Base-by-base conservation (phyloP, 306 rosid genomes). In the Cucurbita moschata region DNA sequence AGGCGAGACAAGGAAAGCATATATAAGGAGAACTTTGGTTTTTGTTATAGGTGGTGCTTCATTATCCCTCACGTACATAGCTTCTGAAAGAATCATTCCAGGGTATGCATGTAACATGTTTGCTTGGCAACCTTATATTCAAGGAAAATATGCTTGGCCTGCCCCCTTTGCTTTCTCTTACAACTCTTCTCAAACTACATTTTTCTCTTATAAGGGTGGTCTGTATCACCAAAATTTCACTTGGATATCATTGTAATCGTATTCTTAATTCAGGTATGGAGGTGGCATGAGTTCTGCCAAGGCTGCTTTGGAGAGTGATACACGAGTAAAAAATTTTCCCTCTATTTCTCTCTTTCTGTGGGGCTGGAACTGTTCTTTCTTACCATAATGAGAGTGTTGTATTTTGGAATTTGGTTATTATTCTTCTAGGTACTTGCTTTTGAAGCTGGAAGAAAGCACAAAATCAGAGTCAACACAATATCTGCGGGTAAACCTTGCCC, bases 281-380 rank as follows among this genome's bases (percentile, higher is more conserved):
- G 97, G 99, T 23, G 99, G 99, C 56, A 94, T 94, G 99, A 94
- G 99, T 83, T 90, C 99, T 82, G 99, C 99, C 52, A 94, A 94
- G 83, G 97, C 99, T 77, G 96, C 96, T 43, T 81, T 94, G 70
- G 99, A 94, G 86, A 94, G 99, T 70, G 99, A 94, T 79, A 94
- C 99, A 56, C 81, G 84, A 59, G 99, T 89, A 78, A 80, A 89
- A 71, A 89, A 71, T 68, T 5, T 30, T 59, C 47, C 10, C 70
- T 52, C 18, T 21, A 72, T 62, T 57, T 57, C 55, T 35, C 23
- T n/a, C 50, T 53, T 39, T 23, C 9, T 11, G 16, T 42, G 11
- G 50, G 75, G 51, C 60, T 69, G 55, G 51, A 26, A 11, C 71
- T 26, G 5, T 56, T 63, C 52, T 58, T 46, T 76, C 30, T 44